Percentiles rank a stretch among this genome's conserved stretches.
Conservation (phyloP, 2,329 filamentous ascomycete species). For the Exophiala aquamarina region DNA sequence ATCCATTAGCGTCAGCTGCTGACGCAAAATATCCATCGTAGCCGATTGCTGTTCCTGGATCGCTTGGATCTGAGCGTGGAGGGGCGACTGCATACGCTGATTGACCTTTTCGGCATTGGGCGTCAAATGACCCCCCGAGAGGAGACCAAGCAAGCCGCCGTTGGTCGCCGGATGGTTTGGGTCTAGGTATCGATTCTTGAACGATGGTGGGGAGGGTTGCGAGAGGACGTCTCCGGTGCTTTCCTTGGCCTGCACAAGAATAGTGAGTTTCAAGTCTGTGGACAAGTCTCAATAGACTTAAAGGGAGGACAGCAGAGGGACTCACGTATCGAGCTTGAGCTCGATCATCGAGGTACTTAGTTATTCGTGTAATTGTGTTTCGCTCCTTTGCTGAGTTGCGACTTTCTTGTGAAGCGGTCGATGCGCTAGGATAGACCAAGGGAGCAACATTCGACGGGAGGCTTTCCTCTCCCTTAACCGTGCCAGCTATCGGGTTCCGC, state of each 20-base stretch:
- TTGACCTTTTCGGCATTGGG: constrained; percentile 13
- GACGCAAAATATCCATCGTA: constrained; percentile 6
- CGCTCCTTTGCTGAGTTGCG: constrained; percentile 23
- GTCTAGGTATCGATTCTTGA: constrained; percentile 50
- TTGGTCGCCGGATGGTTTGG: constrained; percentile 52
- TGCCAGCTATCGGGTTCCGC: constrained; percentile 9
- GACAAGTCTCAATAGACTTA: too few species aligned
- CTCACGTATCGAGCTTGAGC: constrained; percentile 42
- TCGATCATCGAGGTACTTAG: constrained; percentile 50
- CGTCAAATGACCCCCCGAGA: constrained; percentile 43
- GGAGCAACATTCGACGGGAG: constrained; percentile 6
- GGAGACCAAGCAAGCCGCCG: constrained; percentile 46
- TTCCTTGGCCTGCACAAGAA: constrained; percentile 38
- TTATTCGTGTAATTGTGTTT: constrained; percentile 35
- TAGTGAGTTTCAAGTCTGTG: neutral
- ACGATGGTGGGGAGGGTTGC: constrained; percentile 33
- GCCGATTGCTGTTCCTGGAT: constrained; percentile 9
- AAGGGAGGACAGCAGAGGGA: neutral
- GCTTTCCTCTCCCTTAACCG: constrained; percentile 9
- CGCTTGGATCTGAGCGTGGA: constrained; percentile 7
- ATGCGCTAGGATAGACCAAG: constrained; percentile 4
- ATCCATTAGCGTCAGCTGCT: constrained; percentile 8
- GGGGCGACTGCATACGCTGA: constrained; percentile 5
- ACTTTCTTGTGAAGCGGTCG: constrained; percentile 10
- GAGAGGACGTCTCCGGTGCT: constrained; percentile 39